Percentiles rank a stretch among this genome's conserved stretches.
Conservation (phyloP, 2,329 filamentous ascomycete genomes). For the Aspergillus terreus region DNA sequence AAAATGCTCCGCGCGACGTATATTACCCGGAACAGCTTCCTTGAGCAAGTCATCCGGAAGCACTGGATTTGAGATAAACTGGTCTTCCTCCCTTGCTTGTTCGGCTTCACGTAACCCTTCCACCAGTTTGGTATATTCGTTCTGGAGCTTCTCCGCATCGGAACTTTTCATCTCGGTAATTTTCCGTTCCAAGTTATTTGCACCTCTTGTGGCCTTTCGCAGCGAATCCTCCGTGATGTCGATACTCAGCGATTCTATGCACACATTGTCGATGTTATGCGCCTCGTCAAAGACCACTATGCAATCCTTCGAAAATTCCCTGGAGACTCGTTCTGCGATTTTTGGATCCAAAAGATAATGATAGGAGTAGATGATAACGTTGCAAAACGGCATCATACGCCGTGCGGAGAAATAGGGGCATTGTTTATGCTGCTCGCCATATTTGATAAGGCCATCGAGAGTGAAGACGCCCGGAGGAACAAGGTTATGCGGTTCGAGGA, state of each 20-base stretch:
- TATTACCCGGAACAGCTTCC: constrained; percentile 95
- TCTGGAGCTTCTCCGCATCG: constrained; percentile 89
- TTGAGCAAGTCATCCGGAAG: constrained; percentile 90
- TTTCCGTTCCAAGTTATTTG: constrained; percentile 82
- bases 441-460: constrained; percentile 79
- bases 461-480: constrained; percentile 96
- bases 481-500: constrained; percentile 90
- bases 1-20: constrained; percentile 92
- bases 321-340: constrained; percentile 91
- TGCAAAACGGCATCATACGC: constrained; percentile 99
- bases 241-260: constrained; percentile 94
- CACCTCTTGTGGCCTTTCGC: constrained; percentile 83
- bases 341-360: constrained; percentile 97
- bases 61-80: constrained; percentile 95
- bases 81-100: constrained; percentile 85
- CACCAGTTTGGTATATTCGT: constrained; percentile 92
- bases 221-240: constrained; percentile 95
- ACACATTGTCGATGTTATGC: constrained; percentile 99
- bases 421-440: constrained; percentile 93
- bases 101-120: constrained; percentile 86
- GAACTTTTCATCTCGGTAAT: constrained; percentile 95
- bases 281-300: constrained; percentile 99
- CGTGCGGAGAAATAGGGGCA: constrained; percentile 96
- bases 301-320: constrained; percentile 94
- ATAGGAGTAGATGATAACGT: constrained; percentile 99